A percentile compares a stretch with the other conserved stretches of the same genome.
phyloP scores from a whole-genome alignment of 768 basidiomycete species.

The Candolleomyces efflorescens region DNA sequence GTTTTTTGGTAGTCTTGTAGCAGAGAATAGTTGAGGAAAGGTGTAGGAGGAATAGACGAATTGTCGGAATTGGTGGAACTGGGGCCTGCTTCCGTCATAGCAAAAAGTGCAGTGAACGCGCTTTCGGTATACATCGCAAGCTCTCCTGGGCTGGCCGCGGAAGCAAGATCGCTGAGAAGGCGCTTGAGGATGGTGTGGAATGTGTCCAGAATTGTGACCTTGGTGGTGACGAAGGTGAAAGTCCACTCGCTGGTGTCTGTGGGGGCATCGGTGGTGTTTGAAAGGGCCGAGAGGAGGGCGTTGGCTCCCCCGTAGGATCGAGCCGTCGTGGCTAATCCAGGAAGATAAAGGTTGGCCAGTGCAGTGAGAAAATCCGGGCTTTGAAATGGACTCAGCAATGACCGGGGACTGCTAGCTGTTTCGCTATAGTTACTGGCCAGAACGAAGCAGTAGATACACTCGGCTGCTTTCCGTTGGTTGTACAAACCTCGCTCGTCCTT shows the following conservation, averaged over 20 bases:
- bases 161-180: conserved; percentile 45
- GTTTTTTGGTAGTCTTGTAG: conserved; percentile 70
- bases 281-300: conserved; percentile 21
- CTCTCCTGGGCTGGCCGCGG: conserved; percentile 31
- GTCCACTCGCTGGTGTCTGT: conserved; percentile 61
- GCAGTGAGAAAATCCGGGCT: conserved; percentile 49
- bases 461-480: conserved; percentile 57
- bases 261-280: conserved; percentile 12
- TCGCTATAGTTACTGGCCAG: conserved; percentile 27
- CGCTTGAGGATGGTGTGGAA: conserved; percentile 57
- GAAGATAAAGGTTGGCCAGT: conserved; percentile 57
- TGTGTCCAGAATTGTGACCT: conserved; percentile 65
- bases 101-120: conserved; percentile 55
- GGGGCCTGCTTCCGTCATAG: conserved; percentile 44
- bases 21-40: conserved; percentile 66
- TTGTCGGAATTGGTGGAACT: background rate
- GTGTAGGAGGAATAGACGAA: conserved; percentile 29
- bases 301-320: conserved; percentile 57
- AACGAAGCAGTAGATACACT: conserved; percentile 53
- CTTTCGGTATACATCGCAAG: conserved; percentile 48
- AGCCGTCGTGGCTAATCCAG: conserved; percentile 50
- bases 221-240: conserved; percentile 65
- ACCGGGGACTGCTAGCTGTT: conserved; percentile 28
- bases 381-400: conserved; percentile 48
- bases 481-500: conserved; percentile 51